A percentile compares a stretch with the other conserved stretches of the same genome.
Evolutionary conservation across 768 basidiomycete species (phyloP).

Genomic region (Lyophyllum decastes): DNA sequence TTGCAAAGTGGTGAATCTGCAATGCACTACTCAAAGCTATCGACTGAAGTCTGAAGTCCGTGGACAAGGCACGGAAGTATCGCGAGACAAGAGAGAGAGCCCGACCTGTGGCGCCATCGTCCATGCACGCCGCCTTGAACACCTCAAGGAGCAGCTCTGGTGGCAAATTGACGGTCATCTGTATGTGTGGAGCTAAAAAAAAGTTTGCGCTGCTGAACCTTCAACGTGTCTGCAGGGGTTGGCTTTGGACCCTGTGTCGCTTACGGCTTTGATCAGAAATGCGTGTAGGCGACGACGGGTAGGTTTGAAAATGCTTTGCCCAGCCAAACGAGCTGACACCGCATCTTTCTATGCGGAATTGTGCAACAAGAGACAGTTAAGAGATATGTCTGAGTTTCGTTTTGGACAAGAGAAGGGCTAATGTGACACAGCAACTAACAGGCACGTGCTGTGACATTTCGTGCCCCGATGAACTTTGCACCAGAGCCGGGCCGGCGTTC

Average conservation of each 20-base stretch:
- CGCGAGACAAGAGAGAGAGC: slow-evolving; percentile 36
- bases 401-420: neutral
- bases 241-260: neutral
- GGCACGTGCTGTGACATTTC: slow-evolving; percentile 13
- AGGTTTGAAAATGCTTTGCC: neutral
- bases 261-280: neutral
- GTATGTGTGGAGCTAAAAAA: neutral
- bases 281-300: neutral
- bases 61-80: slow-evolving; percentile 26
- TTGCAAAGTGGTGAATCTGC: slow-evolving; percentile 26
- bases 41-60: slow-evolving; percentile 27
- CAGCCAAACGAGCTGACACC: neutral
- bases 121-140: slow-evolving; percentile 35
- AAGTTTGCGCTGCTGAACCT: too few relatives aligned
- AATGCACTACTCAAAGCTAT: slow-evolving; percentile 25
- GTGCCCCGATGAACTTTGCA: neutral
- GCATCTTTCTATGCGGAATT: neutral
- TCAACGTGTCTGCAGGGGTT: neutral
- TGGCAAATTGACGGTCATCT: slow-evolving; percentile 19
- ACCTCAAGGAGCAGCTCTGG: slow-evolving; percentile 29
- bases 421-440: neutral
- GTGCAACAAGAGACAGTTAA: neutral
- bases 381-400: neutral
- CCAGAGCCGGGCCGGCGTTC: neutral
- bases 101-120: slow-evolving; percentile 35